Evolutionary conservation across 1,284 basidiomycete species (phyloP), one percentile per base, ranked within the genome.

Genomic region (Sparassis latifolia): DNA sequence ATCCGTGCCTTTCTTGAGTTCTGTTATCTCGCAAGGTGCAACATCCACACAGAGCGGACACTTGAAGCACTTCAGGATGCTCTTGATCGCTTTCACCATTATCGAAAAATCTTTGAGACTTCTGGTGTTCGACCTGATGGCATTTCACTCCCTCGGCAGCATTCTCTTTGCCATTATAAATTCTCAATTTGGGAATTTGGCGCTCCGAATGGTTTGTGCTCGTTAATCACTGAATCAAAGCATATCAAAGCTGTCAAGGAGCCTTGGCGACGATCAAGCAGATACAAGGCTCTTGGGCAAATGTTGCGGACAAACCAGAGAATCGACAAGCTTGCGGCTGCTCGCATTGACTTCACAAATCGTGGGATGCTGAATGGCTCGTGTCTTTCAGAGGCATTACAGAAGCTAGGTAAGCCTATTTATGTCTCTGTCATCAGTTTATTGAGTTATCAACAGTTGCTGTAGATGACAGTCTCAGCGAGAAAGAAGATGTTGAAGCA

Each of bases 241-340:
- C 62, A 64, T 42, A 64, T 63, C 39, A 52, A 43, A 3, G 61
- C 60, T 0, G 60, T 62, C 47, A 64, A 64, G 49, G 45, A 58
- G 29, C 62, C 62, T 0, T 65, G 58, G 57, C 54, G 58, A 1
- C 50, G 53, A 2, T 61, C 59, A 0, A 65, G 48, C 30, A 46
- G 51, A 2, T 50, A 52, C 33, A 41, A 62, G 4, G 50, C 59
- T 0, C 56, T 64, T 3, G 53, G 52, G 2, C 62, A 64, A 35
- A 63, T 65, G 49, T 45, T 65, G 1, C 44, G 52, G 2, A 62
- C 51, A 12, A 64, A 63, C 33, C 53, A 59, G n/a, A 40, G 60
- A 0, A 51, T 63, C 1, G 52, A 56, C 45, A 58, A 62, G 51
- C 48, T 62, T 0, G 47, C 54, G 2, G 57, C 60, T 10, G 20